These are phyloP conservation scores for Sinapis alba DNA, from an alignment of 441 rosid species.

Conservation along the genomic window DNA sequence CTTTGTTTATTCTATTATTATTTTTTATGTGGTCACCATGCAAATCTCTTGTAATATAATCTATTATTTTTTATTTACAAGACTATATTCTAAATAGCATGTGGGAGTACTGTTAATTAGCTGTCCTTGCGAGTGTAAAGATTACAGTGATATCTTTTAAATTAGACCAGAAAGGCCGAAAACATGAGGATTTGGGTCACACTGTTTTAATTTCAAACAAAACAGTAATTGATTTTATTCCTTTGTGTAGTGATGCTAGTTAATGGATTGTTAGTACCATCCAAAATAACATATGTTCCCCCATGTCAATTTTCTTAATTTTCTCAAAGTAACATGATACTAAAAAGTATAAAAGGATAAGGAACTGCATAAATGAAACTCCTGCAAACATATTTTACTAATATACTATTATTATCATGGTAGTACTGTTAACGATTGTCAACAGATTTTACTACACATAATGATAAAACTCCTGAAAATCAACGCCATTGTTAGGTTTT, in stretches of 20 bases:
- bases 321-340: neutral
- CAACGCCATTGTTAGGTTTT: neutral
- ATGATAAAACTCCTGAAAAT: neutral
- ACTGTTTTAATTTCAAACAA: slow-evolving; percentile 30
- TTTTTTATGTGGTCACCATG: neutral
- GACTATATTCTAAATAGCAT: neutral
- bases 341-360: neutral
- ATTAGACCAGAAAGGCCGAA: neutral
- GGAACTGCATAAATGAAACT: neutral
- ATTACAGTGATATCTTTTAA: slow-evolving; percentile 1
- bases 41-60: too few relatives aligned
- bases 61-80: neutral
- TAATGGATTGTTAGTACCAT: slow-evolving; percentile 2
- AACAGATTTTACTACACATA: neutral
- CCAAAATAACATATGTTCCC: slow-evolving; percentile 15
- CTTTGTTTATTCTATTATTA: too few relatives aligned
- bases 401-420: neutral
- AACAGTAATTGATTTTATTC: slow-evolving; percentile 18
- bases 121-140: neutral
- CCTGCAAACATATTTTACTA: neutral
- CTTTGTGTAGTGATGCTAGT: neutral
- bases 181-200: slow-evolving; percentile 11
- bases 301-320: neutral
- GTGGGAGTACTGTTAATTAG: neutral
- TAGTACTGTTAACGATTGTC: neutral